Evolutionary conservation across 441 rosid species (phyloP).

Genomic region (Eutrema salsugineum): DNA sequence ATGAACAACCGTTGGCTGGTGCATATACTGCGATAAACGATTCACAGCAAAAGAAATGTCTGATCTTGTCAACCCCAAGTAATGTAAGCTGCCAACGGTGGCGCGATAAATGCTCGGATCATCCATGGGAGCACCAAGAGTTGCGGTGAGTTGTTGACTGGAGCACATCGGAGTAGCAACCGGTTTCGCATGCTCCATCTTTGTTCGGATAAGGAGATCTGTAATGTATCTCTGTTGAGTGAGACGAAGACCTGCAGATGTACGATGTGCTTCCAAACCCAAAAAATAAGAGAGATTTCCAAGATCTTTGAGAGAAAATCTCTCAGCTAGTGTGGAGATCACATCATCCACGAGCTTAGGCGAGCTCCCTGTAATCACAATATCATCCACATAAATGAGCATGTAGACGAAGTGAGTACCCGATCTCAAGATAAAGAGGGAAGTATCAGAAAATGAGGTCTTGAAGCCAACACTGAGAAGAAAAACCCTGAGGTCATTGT

Average conservation of each 20-base stretch:
- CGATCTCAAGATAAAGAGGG: accelerated
- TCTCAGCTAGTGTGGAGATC: not conserved
- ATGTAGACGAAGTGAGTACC: not conserved
- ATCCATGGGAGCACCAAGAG: not conserved
- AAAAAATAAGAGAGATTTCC: not conserved
- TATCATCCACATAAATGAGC: not conserved
- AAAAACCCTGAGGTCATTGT: not conserved
- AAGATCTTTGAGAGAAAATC: not conserved
- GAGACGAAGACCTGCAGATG: not conserved
- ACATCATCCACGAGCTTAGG: accelerated
- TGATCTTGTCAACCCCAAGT: not conserved
- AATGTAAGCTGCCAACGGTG: not conserved
- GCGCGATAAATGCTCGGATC: not conserved
- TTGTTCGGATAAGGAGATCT: not conserved
- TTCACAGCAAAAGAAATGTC: not conserved
- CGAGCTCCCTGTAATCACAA: not conserved
- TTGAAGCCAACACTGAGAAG: not conserved
- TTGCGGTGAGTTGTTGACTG: not conserved
- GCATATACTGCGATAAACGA: not conserved
- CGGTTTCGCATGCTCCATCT: not conserved
- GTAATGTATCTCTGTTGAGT: not conserved
- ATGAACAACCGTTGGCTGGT: not conserved
- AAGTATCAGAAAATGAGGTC: not conserved
- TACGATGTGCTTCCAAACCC: not conserved
- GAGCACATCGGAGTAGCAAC: not conserved